Evolutionary conservation across 768 basidiomycete genomes (phyloP).

Genomic region (Leucosporidium creatinivorum): DNA sequence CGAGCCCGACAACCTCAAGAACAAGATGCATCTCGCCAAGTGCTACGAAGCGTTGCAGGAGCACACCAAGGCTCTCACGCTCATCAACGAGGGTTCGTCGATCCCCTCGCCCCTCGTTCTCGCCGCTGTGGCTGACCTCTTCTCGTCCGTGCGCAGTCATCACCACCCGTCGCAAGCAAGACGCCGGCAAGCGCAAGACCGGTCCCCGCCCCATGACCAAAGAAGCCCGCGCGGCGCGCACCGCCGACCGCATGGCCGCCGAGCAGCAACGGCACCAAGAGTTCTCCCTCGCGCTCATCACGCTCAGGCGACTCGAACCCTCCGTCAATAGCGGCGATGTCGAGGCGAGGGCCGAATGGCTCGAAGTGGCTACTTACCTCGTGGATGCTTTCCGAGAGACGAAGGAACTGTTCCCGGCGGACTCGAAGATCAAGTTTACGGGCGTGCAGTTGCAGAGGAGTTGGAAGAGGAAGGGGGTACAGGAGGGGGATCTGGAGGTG

Average conservation of each 20-base stretch:
- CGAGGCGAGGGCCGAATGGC: conserved; percentile 63
- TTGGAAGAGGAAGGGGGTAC: conserved; percentile 16
- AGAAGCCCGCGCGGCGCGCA: conserved; percentile 41
- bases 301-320: conserved; percentile 42
- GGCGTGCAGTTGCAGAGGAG: conserved; percentile 19
- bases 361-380: conserved; percentile 73
- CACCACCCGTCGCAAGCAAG: background rate
- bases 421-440: conserved; percentile 40
- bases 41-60: conserved; percentile 78
- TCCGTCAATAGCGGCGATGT: conserved; percentile 45
- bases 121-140: background rate
- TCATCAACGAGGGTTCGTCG: conserved; percentile 77
- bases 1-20: conserved; percentile 69
- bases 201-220: conserved; percentile 48
- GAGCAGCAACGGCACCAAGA: conserved; percentile 63
- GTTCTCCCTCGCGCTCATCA: conserved; percentile 53
- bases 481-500: conserved; percentile 35
- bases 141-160: background rate
- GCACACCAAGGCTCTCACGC: conserved; percentile 68
- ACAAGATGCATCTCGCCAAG: conserved; percentile 82
- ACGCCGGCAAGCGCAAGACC: background rate
- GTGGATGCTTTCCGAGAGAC: conserved; percentile 87
- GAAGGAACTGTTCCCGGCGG: conserved; percentile 68
- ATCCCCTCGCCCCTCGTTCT: too few species aligned
- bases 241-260: conserved; percentile 42